Base-by-base conservation (phyloP, 306 rosid species). In the Vigna reflexopilosa region DNA sequence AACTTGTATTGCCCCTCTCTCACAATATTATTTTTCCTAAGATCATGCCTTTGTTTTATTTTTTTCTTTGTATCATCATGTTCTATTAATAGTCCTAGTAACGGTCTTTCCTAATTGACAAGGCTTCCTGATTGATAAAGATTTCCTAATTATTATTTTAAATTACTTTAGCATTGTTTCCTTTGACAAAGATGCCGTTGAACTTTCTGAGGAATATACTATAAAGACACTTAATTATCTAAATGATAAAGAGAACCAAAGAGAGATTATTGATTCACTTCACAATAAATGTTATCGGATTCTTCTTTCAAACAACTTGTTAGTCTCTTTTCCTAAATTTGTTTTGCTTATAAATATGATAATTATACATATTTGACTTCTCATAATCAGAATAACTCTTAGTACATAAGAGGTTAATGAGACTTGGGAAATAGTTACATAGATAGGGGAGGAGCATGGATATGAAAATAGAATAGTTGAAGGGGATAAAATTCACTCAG, bases 171-270 rank as follows among this genome's bases (percentile, higher is more conserved):
- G 48, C 64, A 28, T 66, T 73, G 80, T 70, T 82, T 75, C 72
- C 59, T 67, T 81, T 81, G 77, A 75, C 85, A 58, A 58, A 85
- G 92, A 78, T 75, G 69, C 83, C 40, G 89, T 97, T 81, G 81
- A 85, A 80, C 77, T 90, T 84, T 94, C 97, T 65, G 92, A 88
- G 90, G 86, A 91, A 72, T 90, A 89, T 82, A 49, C 89, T 50
- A 22, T 78, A 11, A 72, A 87, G 84, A 87, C 93, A 48, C 80
- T 92, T 75, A 85, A 90, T 72, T 90, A 88, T 88, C 71, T 94
- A 56, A 65, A 76, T 48, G 84, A 87, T 20, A 89, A 80, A 81
- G 62, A 83, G 49, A 94, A 91, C 49, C 92, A 87, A 87, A 56
- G 45, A 1, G 90, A 89, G 85, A 81, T 94, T 71, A 72, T 82